Conservation (phyloP, 225 moss, liverwort and hornwort genomes). For the Climacium dendroides region DNA sequence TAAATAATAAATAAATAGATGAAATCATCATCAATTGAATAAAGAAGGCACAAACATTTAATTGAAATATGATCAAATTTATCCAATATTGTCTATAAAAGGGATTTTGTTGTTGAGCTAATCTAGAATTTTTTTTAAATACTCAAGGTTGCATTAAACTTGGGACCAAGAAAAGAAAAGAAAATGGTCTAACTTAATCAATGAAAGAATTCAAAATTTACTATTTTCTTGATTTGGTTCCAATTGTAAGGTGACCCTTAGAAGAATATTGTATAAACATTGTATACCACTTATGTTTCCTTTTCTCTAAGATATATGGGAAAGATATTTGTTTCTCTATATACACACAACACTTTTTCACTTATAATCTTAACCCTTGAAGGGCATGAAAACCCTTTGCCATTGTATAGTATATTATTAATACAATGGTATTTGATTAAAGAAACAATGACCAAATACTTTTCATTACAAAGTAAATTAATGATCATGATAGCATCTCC, state of each 20-base stretch:
- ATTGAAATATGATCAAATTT: background rate
- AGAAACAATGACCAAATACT: too few relatives aligned
- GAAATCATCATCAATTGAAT: background rate
- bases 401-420: too few relatives aligned
- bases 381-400: too few relatives aligned
- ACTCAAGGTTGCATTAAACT: rapidly evolving
- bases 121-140: background rate
- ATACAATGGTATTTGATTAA: too few relatives aligned
- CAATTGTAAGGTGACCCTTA: background rate
- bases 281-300: background rate
- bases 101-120: background rate
- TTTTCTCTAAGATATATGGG: background rate
- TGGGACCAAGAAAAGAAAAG: background rate
- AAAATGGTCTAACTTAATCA: rapidly evolving
- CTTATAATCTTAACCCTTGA: background rate
- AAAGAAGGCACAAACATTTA: rapidly evolving
- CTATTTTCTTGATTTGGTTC: background rate
- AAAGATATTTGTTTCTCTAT: background rate
- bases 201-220: too few relatives aligned
- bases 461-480: too few relatives aligned
- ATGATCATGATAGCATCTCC: too few relatives aligned
- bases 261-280: background rate
- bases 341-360: background rate
- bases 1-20: background rate
- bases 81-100: background rate